Percentiles rank a stretch among this genome's conserved stretches.
Evolutionary conservation across 495 filamentous ascomycete genomes (phyloP).

Genomic region (Aspergillus egyptiacus): DNA sequence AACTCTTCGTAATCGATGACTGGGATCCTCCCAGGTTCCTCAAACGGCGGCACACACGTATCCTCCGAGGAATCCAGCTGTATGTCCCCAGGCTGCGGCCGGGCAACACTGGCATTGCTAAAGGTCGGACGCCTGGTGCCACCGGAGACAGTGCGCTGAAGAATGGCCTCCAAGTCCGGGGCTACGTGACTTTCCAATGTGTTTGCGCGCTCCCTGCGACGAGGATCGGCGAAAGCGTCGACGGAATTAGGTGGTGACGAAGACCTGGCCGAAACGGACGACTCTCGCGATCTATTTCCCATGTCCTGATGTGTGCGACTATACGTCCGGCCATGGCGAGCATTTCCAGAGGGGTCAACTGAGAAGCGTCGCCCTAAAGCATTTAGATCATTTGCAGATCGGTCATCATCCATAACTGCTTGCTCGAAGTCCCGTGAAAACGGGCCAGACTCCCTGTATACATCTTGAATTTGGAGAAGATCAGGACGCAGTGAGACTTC

Average conservation of each 20-base stretch:
- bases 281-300: conserved; percentile 40
- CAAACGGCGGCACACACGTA: conserved; percentile 66
- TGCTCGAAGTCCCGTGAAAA: conserved; percentile 70
- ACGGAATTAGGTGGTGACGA: conserved; percentile 93
- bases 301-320: conserved; percentile 41
- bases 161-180: conserved; percentile 52
- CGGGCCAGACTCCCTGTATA: conserved; percentile 41
- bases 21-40: conserved; percentile 50
- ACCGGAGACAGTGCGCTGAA: conserved; percentile 68
- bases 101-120: conserved; percentile 49
- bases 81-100: conserved; percentile 41
- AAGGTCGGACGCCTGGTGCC: conserved; percentile 60
- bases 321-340: conserved; percentile 33
- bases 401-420: conserved; percentile 77
- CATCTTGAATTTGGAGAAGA: conserved; percentile 46
- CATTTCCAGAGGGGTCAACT: conserved; percentile 32
- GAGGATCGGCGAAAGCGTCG: conserved; percentile 84
- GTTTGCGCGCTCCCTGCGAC: conserved; percentile 60
- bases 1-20: conserved; percentile 83
- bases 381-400: conserved; percentile 37
- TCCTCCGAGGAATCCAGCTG: conserved; percentile 60
- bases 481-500: conserved; percentile 38
- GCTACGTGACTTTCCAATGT: conserved; percentile 55
- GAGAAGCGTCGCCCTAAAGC: conserved; percentile 35
- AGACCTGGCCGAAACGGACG: conserved; percentile 59